A percentile compares a stretch with the other conserved stretches of the same genome.
phyloP scores from a whole-genome alignment of 2,329 filamentous ascomycete genomes.

The Phaeophleospora eucalypticola region DNA sequence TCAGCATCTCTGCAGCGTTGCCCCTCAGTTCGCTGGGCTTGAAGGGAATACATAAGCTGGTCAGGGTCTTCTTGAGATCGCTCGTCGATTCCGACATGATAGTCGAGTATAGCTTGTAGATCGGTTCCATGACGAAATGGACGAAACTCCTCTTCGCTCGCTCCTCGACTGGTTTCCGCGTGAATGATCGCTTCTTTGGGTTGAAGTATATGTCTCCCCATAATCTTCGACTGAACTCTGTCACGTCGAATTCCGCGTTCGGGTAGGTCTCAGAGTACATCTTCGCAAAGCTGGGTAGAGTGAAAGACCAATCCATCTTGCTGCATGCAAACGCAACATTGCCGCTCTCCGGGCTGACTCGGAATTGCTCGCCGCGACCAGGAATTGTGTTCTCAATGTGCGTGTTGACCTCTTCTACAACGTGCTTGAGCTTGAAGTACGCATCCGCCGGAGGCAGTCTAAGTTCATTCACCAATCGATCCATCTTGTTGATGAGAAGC shows the following conservation, averaged over 20 bases:
- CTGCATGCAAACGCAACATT: slow-evolving; percentile 97
- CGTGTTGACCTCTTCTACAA: slow-evolving; percentile 97
- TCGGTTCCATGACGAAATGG: slow-evolving; percentile 89
- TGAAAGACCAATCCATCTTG: slow-evolving; percentile 95
- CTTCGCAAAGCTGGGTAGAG: slow-evolving; percentile 85
- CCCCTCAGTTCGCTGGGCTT: slow-evolving; percentile 91
- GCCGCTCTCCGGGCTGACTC: slow-evolving; percentile 91
- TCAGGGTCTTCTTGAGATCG: slow-evolving; percentile 74
- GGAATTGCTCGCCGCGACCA: slow-evolving; percentile 69
- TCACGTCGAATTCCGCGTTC: slow-evolving; percentile 56
- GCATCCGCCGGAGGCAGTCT: slow-evolving; percentile 92
- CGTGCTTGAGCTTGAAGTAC: slow-evolving; percentile 98
- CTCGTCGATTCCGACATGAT: slow-evolving; percentile 87
- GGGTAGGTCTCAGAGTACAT: slow-evolving; percentile 89
- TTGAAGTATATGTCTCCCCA: slow-evolving; percentile 99
- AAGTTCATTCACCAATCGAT: slow-evolving; percentile 87
- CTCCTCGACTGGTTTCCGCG: slow-evolving; percentile 78
- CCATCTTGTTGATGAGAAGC: slow-evolving; percentile 94
- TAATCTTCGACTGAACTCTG: slow-evolving; percentile 77
- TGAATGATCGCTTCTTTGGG: slow-evolving; percentile 83
- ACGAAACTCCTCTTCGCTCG: slow-evolving; percentile 82
- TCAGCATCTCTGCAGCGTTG: slow-evolving; percentile 84
- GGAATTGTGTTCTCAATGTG: slow-evolving; percentile 85
- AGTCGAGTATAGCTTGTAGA: slow-evolving; percentile 96
- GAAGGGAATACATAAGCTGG: slow-evolving; percentile 72